Conservation (phyloP, 2,329 filamentous ascomycete species). For the Chrysoporthe puriensis region DNA sequence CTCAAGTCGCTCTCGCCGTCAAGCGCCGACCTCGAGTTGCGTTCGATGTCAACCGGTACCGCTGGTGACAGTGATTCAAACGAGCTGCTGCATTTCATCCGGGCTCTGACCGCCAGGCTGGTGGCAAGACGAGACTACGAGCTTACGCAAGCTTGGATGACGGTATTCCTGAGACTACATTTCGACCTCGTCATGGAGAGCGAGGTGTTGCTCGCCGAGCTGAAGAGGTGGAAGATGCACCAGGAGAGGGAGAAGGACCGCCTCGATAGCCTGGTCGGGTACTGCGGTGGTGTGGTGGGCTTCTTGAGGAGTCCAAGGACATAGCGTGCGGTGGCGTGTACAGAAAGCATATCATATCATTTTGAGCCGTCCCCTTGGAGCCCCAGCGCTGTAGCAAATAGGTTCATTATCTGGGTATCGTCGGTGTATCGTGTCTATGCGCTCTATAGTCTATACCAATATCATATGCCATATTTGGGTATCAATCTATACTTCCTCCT, state of each 20-base stretch:
- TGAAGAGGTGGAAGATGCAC: constrained; percentile 72
- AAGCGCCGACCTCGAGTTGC: constrained; percentile 86
- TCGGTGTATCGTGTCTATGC: background rate
- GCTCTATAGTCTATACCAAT: background rate
- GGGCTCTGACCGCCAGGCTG: constrained; percentile 75
- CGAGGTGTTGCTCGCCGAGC: constrained; percentile 57
- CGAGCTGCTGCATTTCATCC: constrained; percentile 79
- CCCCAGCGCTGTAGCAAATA: background rate
- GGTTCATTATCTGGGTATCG: background rate
- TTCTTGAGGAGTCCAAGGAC: constrained; percentile 72
- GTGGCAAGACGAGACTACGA: constrained; percentile 81
- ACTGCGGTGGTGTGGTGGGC: constrained; percentile 82
- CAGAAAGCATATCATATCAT: no score
- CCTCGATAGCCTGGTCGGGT: constrained; percentile 78
- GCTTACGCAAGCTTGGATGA: constrained; percentile 96
- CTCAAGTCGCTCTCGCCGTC: constrained; percentile 82
- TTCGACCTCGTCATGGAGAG: constrained; percentile 58
- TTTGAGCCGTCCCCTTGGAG: no score
- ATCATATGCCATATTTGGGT: background rate
- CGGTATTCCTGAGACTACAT: constrained; percentile 85
- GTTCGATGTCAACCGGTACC: constrained; percentile 65
- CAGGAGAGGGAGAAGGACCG: constrained; percentile 73
- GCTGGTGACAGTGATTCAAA: constrained; percentile 55
- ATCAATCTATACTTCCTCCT: background rate
- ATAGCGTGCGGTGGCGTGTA: constrained; percentile 34